Conservation (phyloP, 352 stramenopile genomes). For the Globisporangium paroecandrum region DNA sequence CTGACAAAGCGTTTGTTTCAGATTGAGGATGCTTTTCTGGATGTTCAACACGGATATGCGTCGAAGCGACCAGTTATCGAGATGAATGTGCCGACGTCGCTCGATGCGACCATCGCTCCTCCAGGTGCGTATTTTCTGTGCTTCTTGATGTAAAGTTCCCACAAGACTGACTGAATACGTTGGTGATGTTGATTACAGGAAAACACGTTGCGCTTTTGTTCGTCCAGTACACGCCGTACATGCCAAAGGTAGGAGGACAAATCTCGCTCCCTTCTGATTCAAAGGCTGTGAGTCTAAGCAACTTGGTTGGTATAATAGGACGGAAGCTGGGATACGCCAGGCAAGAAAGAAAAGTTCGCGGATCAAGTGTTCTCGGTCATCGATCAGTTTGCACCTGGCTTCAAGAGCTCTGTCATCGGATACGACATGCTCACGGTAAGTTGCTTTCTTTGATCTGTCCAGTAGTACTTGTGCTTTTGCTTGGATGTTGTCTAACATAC, state of each 20-base stretch:
- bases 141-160: not conserved
- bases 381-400: conserved; percentile 84
- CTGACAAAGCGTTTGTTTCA: conserved; percentile 19
- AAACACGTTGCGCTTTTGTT: conserved; percentile 90
- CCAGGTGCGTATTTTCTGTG: conserved; percentile 30
- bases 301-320: conserved; percentile 29
- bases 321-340: conserved; percentile 67
- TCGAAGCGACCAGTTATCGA: conserved; percentile 85
- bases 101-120: conserved; percentile 77
- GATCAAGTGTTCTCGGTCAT: conserved; percentile 84
- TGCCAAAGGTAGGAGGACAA: conserved; percentile 46
- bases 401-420: conserved; percentile 78
- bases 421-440: conserved; percentile 84
- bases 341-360: conserved; percentile 78
- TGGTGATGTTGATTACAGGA: conserved; percentile 26
- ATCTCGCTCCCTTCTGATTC: not conserved
- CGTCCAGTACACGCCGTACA: conserved; percentile 89
- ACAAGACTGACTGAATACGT: not conserved
- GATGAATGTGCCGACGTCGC: conserved; percentile 88
- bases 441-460: not conserved
- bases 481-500: not conserved
- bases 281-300: not conserved
- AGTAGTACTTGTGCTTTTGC: not conserved
- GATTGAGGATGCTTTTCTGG: conserved; percentile 88
- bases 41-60: conserved; percentile 64